These are phyloP conservation scores for Globisporangium mamillatum DNA, from an alignment of 352 stramenopile genomes.

Conservation along the genomic window DNA sequence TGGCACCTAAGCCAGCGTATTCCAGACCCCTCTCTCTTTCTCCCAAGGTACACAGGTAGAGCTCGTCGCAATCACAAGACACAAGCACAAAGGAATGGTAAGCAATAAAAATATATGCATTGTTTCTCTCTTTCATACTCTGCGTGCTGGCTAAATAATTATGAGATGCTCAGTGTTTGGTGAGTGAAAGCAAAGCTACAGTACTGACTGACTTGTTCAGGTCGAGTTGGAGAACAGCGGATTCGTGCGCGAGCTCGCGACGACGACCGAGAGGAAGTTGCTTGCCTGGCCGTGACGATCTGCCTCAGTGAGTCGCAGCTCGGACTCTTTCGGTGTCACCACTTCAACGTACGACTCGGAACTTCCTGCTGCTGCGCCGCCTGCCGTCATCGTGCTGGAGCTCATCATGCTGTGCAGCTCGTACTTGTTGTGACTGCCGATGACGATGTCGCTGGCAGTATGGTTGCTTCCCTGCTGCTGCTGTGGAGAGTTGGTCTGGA, in stretches of 20 bases:
- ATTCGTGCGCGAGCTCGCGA: slow-evolving; percentile 57
- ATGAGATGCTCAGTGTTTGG: not conserved
- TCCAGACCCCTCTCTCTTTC: not conserved
- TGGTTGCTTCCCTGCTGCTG: slow-evolving; percentile 9
- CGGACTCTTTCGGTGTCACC: slow-evolving; percentile 40
- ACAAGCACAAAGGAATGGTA: slow-evolving; percentile 14
- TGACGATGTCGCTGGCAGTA: slow-evolving; percentile 19
- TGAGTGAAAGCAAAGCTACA: not conserved
- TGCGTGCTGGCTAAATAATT: not conserved
- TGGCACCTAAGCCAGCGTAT: slow-evolving; percentile 27
- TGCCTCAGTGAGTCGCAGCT: slow-evolving; percentile 40
- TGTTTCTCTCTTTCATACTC: slow-evolving; percentile 4
- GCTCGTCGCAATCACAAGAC: not conserved
- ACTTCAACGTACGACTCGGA: slow-evolving; percentile 34
- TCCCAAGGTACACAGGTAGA: not conserved
- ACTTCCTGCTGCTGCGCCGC: not conserved
- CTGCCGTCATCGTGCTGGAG: not conserved
- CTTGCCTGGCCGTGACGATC: slow-evolving; percentile 30
- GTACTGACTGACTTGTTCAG: not conserved
- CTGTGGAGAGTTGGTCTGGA: slow-evolving; percentile 24
- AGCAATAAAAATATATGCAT: slow-evolving; percentile 16
- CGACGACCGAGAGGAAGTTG: slow-evolving; percentile 54
- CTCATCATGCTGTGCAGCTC: slow-evolving; percentile 18
- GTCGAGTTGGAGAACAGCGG: slow-evolving; percentile 32
- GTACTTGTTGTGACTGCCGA: slow-evolving; percentile 30